These are phyloP conservation scores for Boletus reticuloceps DNA, from an alignment of 768 basidiomycete species.

Conservation along the genomic window DNA sequence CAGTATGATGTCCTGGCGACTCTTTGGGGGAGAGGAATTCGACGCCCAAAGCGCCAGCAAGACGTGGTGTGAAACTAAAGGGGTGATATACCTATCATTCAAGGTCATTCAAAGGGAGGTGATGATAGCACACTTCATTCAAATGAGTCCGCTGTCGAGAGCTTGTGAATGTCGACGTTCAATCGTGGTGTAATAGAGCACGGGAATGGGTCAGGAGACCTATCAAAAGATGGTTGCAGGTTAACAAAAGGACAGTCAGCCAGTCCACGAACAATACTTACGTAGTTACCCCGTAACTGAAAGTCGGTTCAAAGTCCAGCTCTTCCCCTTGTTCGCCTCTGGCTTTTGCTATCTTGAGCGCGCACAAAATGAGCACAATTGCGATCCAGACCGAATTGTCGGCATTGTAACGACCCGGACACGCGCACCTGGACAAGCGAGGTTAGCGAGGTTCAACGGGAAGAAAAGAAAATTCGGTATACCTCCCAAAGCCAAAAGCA, in stretches of 20 bases:
- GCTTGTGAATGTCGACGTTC: constrained; percentile 2
- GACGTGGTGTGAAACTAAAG: no score
- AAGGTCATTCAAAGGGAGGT: no score
- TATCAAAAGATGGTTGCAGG: neutral
- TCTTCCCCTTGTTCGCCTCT: constrained; percentile 25
- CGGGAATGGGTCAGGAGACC: constrained; percentile 10
- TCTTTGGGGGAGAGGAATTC: no score
- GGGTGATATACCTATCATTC: no score
- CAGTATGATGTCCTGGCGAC: no score
- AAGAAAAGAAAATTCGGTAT: neutral
- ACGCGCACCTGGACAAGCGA: constrained; percentile 19
- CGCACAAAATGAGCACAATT: constrained; percentile 26
- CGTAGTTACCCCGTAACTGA: constrained; percentile 13
- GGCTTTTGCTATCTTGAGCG: constrained; percentile 25
- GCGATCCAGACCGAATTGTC: constrained; percentile 30
- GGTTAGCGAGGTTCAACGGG: neutral
- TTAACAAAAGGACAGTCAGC: neutral
- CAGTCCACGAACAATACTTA: neutral
- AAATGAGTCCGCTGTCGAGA: neutral
- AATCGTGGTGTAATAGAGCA: constrained; percentile 10
- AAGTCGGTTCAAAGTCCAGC: constrained; percentile 17
- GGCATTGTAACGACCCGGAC: constrained; percentile 32
- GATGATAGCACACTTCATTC: no score
- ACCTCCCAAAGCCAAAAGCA: constrained; percentile 27
- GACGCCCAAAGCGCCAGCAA: no score